Evolutionary conservation across 257 asterid genomes (phyloP).

Genomic region (Gentiana straminea): DNA sequence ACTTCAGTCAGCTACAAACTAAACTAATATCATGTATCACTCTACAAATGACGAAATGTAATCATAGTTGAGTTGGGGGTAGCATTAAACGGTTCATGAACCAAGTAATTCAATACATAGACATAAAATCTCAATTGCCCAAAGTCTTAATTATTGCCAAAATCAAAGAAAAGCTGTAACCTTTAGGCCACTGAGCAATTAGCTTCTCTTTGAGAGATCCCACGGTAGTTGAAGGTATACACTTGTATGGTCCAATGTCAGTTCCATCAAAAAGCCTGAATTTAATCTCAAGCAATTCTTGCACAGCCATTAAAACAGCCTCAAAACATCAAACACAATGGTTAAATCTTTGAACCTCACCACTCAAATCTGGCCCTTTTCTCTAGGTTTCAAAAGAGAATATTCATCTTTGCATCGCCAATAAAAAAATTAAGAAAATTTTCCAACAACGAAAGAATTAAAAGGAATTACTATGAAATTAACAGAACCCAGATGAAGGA

Average conservation of each 20-base stretch:
- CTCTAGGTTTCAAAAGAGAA: no score
- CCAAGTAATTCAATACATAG: background rate
- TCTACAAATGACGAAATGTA: no score
- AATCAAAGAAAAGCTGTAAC: conserved; percentile 20
- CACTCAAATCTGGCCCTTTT: conserved; percentile 12
- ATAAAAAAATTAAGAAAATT: no score
- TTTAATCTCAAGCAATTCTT: conserved; percentile 77
- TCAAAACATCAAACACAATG: conserved; percentile 7
- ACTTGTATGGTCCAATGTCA: conserved; percentile 90
- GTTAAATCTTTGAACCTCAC: conserved; percentile 23
- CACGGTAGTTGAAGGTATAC: conserved; percentile 52
- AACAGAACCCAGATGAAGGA: no score
- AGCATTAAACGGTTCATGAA: no score
- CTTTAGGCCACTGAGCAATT: conserved; percentile 87
- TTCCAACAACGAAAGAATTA: no score
- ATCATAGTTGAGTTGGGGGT: background rate
- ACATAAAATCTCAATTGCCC: background rate
- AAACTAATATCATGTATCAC: no score
- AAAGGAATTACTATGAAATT: no score
- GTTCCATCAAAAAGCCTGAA: conserved; percentile 95
- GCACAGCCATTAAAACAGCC: conserved; percentile 49
- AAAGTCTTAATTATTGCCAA: background rate
- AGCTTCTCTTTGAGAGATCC: conserved; percentile 80
- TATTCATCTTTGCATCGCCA: no score
- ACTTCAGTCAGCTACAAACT: no score